phyloP scores from a whole-genome alignment of 2,329 filamentous ascomycete genomes.

The Fusarium veterinarium region DNA sequence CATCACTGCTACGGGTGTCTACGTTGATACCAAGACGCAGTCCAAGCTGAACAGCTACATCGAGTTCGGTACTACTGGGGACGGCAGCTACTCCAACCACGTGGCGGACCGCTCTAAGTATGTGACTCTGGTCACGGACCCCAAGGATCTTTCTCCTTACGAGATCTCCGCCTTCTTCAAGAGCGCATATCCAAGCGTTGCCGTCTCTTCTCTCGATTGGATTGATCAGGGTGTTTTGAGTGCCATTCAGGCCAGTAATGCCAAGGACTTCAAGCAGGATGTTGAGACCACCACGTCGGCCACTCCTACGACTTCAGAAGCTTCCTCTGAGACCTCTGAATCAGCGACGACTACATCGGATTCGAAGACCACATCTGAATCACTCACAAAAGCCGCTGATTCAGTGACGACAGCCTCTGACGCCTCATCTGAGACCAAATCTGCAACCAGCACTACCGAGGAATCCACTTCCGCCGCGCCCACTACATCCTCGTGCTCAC shows the following conservation, averaged over 20 bases:
- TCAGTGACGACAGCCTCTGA: neutral
- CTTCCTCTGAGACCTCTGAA: neutral
- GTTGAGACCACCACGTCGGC: neutral
- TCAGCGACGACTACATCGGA: neutral
- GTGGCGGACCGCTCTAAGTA: slow-evolving; percentile 48
- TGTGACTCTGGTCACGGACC: slow-evolving; percentile 48
- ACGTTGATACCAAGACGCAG: slow-evolving; percentile 49
- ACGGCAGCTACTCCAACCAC: slow-evolving; percentile 54
- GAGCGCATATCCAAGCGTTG: slow-evolving; percentile 12
- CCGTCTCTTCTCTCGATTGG: slow-evolving; percentile 31
- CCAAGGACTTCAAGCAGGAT: slow-evolving; percentile 14
- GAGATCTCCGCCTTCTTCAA: slow-evolving; percentile 35
- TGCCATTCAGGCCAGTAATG: slow-evolving; percentile 36
- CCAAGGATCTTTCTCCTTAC: slow-evolving; percentile 46
- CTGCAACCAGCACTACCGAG: neutral
- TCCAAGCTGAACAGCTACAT: slow-evolving; percentile 50
- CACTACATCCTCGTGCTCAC: neutral
- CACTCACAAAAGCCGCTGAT: neutral
- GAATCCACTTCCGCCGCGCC: slow-evolving; percentile 6
- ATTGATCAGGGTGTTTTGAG: slow-evolving; percentile 34
- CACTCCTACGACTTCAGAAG: neutral
- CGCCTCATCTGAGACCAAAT: neutral
- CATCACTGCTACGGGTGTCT: slow-evolving; percentile 51
- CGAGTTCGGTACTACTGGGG: slow-evolving; percentile 56
- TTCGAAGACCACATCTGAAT: neutral